Evolutionary conservation across 2,329 filamentous ascomycete species (phyloP).

Genomic region (Drechslerella dactyloides): DNA sequence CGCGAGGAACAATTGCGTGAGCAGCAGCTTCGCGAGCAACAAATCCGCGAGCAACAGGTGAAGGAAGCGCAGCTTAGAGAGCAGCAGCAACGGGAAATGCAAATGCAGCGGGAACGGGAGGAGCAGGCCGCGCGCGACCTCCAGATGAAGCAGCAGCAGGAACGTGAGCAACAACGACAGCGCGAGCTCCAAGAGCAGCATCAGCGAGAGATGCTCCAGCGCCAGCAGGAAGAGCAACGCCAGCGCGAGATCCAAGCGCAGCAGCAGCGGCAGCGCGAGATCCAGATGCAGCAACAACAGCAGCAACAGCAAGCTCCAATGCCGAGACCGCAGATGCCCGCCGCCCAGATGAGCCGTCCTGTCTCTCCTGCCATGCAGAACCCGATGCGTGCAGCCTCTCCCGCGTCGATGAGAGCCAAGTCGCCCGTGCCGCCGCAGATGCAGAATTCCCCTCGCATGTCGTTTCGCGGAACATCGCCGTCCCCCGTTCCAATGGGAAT

Average conservation of each 20-base stretch:
- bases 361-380: conserved; percentile 44
- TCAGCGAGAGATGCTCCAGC: conserved; percentile 36
- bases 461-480: conserved; percentile 35
- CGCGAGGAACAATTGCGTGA: conserved; percentile 32
- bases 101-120: conserved; percentile 28
- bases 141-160: conserved; percentile 43
- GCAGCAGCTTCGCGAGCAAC: conserved; percentile 29
- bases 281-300: conserved; percentile 32
- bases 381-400: conserved; percentile 41
- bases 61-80: conserved; percentile 30
- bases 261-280: conserved; percentile 33
- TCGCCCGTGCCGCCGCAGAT: conserved; percentile 28
- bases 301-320: conserved; percentile 48
- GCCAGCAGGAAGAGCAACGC: conserved; percentile 46
- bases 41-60: conserved; percentile 26
- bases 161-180: conserved; percentile 47
- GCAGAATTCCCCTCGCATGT: conserved; percentile 49
- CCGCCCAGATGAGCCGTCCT: conserved; percentile 43
- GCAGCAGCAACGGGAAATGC: conserved; percentile 17
- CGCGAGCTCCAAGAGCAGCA: conserved; percentile 46
- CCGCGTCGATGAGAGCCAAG: conserved; percentile 42
- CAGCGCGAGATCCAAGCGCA: conserved; percentile 41
- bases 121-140: conserved; percentile 34
- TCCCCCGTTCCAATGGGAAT: conserved; percentile 35
- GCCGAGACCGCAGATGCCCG: conserved; percentile 47